phyloP scores from a whole-genome alignment of 108 stramenopile species.

The Pseudonitzschia multistriata region DNA sequence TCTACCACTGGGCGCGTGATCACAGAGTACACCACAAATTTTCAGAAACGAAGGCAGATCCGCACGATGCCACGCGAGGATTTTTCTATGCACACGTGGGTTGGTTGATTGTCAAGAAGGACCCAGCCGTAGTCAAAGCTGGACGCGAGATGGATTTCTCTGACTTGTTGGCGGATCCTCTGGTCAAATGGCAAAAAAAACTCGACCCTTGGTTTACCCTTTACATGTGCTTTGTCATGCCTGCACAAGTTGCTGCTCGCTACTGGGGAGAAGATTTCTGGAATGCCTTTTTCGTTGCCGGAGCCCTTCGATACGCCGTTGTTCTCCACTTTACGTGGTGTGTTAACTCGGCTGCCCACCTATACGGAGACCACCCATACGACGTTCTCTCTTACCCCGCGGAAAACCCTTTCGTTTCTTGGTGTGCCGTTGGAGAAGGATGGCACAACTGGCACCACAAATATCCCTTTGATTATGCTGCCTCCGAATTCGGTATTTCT shows the following conservation, averaged over 20 bases:
- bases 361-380: slow-evolving; percentile 98
- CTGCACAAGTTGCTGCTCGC: slow-evolving; percentile 85
- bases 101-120: slow-evolving; percentile 98
- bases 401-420: slow-evolving; percentile 95
- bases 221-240: slow-evolving; percentile 99
- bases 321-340: slow-evolving; percentile 99
- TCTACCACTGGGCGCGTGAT: slow-evolving; percentile 98
- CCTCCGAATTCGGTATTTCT: slow-evolving; percentile 93
- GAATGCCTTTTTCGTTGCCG: slow-evolving; percentile 97
- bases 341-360: slow-evolving; percentile 98
- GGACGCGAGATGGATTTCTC: slow-evolving; percentile 93
- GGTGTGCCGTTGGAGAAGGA: slow-evolving; percentile 96
- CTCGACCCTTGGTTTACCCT: slow-evolving; percentile 97
- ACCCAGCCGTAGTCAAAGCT: slow-evolving; percentile 92
- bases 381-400: slow-evolving; percentile 93
- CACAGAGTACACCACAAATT: slow-evolving; percentile 99
- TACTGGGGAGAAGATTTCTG: slow-evolving; percentile 97
- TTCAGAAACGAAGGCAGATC: slow-evolving; percentile 96
- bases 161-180: slow-evolving; percentile 90
- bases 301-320: slow-evolving; percentile 86
- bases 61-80: slow-evolving; percentile 98
- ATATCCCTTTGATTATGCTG: slow-evolving; percentile 99
- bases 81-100: slow-evolving; percentile 99
- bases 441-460: slow-evolving; percentile 99
- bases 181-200: slow-evolving; percentile 91